These are phyloP conservation scores for Ganoderma lucidum DNA, from an alignment of 1,284 basidiomycete species.

Conservation along the genomic window DNA sequence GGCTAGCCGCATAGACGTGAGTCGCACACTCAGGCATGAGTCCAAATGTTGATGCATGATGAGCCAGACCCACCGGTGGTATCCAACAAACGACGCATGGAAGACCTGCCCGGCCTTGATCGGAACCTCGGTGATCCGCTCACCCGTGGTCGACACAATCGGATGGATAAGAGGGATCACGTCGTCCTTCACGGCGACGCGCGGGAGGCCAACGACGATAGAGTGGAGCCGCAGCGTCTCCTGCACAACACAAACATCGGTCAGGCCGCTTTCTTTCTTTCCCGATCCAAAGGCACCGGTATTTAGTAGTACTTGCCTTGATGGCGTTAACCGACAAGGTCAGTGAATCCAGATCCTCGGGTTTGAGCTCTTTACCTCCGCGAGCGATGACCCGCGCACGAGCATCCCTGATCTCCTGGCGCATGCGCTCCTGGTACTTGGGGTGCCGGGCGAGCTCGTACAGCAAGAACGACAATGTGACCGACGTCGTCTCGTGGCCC, in stretches of 20 bases:
- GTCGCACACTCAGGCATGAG: too few species aligned
- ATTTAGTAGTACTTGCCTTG: constrained; percentile 19
- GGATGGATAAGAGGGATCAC: constrained; percentile 50
- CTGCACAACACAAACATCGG: constrained; percentile 27
- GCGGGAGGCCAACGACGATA: constrained; percentile 40
- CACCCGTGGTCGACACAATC: constrained; percentile 42
- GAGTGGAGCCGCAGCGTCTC: constrained; percentile 51
- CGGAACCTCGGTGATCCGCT: constrained; percentile 43
- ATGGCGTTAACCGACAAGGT: constrained; percentile 24
- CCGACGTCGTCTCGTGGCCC: constrained; percentile 39
- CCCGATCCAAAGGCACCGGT: too few species aligned
- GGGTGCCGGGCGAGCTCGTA: constrained; percentile 42
- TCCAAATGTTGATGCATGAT: too few species aligned
- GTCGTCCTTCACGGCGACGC: constrained; percentile 44
- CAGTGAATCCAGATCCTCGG: constrained; percentile 44
- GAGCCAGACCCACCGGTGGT: constrained; percentile 41
- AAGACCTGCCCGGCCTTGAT: constrained; percentile 48
- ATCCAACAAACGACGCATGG: constrained; percentile 40
- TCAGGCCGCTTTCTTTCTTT: too few species aligned
- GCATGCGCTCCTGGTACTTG: constrained; percentile 37
- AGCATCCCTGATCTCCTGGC: constrained; percentile 39
- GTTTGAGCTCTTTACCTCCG: constrained; percentile 36
- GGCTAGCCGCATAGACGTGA: constrained; percentile 25
- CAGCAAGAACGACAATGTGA: constrained; percentile 38
- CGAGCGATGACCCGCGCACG: constrained; percentile 35